phyloP scores from a whole-genome alignment of 1,284 basidiomycete species.

The Phellopilus nigrolimitatus region DNA sequence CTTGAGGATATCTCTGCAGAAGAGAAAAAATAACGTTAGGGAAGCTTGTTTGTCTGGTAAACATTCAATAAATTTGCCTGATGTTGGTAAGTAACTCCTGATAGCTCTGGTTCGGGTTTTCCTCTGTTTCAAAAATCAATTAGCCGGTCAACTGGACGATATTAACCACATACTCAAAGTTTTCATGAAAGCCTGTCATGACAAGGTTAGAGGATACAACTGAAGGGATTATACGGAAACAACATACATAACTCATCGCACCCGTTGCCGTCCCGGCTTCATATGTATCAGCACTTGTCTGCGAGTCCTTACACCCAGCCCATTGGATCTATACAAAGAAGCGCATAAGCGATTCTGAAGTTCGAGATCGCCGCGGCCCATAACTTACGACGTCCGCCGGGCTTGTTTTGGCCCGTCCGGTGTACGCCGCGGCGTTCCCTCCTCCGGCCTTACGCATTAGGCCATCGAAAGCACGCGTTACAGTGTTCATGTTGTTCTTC shows the following conservation, averaged over 20 bases:
- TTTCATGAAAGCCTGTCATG: constrained; percentile 60
- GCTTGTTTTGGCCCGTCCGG: constrained; percentile 70
- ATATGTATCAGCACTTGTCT: constrained; percentile 87
- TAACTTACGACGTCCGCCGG: constrained; percentile 63
- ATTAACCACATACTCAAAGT: constrained; percentile 41
- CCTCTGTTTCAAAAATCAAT: constrained; percentile 30
- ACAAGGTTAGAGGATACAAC: constrained; percentile 4
- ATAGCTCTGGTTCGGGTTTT: constrained; percentile 69
- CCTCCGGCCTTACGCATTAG: constrained; percentile 31
- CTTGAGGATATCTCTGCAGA: constrained; percentile 43
- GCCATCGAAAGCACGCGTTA: constrained; percentile 37
- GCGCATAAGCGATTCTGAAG: constrained; percentile 31
- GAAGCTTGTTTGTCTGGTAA: neutral
- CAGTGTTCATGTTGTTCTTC: neutral
- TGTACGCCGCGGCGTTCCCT: constrained; percentile 56
- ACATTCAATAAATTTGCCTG: constrained; percentile 37
- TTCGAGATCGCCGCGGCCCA: too few species aligned
- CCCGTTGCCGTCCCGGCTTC: constrained; percentile 81
- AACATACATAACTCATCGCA: constrained; percentile 63
- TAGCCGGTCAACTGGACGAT: neutral
- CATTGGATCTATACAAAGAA: constrained; percentile 58
- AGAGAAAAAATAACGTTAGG: neutral
- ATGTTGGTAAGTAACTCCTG: constrained; percentile 66
- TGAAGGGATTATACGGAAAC: neutral
- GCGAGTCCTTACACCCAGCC: constrained; percentile 90